Conservation (phyloP, 257 asterid genomes). For the Lithospermum erythrorhizon region DNA sequence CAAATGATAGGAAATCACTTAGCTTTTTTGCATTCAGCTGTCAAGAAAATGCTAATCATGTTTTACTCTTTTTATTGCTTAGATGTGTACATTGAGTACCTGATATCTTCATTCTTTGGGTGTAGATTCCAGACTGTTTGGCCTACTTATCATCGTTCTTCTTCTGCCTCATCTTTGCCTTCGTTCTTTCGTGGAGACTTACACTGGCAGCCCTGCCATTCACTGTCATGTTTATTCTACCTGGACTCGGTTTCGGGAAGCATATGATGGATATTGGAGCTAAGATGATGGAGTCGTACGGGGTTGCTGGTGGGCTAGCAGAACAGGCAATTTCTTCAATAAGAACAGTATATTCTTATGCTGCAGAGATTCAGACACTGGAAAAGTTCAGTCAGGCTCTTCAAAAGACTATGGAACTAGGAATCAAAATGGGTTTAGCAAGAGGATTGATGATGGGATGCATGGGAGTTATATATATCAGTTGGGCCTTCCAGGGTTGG, state of each 20-base stretch:
- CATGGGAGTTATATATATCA: conserved; percentile 41
- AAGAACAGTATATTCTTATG: conserved; percentile 32
- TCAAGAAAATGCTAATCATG: neutral
- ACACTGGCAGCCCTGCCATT: conserved; percentile 39
- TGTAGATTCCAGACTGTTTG: conserved; percentile 69
- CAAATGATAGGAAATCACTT: no score
- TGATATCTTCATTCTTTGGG: conserved; percentile 1
- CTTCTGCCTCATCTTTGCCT: conserved; percentile 35
- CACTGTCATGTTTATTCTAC: conserved; percentile 19
- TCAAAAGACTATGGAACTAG: conserved; percentile 21
- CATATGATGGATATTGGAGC: conserved; percentile 18
- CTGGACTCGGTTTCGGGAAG: conserved; percentile 27
- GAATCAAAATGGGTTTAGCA: conserved; percentile 34
- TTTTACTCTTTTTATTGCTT: neutral
- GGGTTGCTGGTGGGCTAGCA: conserved; percentile 25
- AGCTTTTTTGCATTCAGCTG: neutral
- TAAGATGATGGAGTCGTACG: conserved; percentile 29
- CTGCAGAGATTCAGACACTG: conserved; percentile 27
- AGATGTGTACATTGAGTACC: neutral
- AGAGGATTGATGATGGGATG: conserved; percentile 43
- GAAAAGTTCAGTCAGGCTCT: conserved; percentile 24
- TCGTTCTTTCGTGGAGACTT: conserved; percentile 18
- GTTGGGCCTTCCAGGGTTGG: conserved; percentile 89
- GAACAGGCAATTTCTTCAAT: conserved; percentile 40
- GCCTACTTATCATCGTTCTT: conserved; percentile 75